These are phyloP conservation scores for Fusarium pilosicola DNA, from an alignment of 2,329 filamentous ascomycete species.

Conservation along the genomic window DNA sequence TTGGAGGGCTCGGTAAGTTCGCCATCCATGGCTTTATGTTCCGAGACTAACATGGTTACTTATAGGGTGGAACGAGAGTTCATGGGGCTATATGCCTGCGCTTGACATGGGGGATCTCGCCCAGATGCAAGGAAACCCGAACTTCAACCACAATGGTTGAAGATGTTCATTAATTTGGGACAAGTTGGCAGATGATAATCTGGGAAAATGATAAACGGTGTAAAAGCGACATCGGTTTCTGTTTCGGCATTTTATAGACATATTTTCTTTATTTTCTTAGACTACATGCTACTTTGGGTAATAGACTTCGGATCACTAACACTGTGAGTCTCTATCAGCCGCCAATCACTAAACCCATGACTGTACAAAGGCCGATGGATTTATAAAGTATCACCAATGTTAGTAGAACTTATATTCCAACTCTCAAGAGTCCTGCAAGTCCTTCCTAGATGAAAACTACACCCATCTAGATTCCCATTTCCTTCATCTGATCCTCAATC, in stretches of 20 bases:
- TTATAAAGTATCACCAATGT: neutral
- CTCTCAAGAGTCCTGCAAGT: rapidly evolving
- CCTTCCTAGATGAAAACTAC: no score
- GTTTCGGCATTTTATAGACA: no score
- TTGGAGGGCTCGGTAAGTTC: neutral
- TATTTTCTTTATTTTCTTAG: neutral
- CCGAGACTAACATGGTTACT: neutral
- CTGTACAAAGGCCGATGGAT: neutral
- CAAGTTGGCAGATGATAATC: neutral
- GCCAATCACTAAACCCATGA: neutral
- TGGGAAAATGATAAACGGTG: neutral
- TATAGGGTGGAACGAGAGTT: neutral
- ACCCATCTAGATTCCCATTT: neutral
- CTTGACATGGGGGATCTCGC: neutral
- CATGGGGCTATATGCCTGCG: neutral
- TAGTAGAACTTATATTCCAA: no score
- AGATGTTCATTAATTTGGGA: neutral
- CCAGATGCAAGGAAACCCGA: neutral
- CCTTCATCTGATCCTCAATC: neutral
- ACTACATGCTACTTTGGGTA: neutral
- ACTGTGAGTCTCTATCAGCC: no score
- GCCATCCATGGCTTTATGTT: no score
- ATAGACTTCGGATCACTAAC: no score
- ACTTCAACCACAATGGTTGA: neutral
- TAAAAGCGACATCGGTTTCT: neutral